These are phyloP conservation scores for Eremothecium gossypii DNA, from an alignment of 1,139 yeast species.

Conservation along the genomic window DNA sequence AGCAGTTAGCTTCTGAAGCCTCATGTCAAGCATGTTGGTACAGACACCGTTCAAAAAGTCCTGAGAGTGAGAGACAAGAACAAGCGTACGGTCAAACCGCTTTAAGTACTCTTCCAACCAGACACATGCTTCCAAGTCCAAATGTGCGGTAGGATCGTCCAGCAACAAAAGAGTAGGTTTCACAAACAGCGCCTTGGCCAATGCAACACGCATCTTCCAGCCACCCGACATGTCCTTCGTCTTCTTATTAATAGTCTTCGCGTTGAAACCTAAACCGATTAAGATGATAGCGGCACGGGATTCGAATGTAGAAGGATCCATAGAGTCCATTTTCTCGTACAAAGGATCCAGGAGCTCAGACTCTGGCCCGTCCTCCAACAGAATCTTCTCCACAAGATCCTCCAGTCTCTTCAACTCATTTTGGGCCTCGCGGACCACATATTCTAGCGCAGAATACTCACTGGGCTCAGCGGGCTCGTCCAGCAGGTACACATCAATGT, in stretches of 20 bases:
- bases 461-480: conserved; percentile 97
- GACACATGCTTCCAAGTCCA: conserved; percentile 98
- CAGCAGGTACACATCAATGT: conserved; percentile 80
- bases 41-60: conserved; percentile 99
- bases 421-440: conserved; percentile 96
- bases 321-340: conserved; percentile 88
- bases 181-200: conserved; percentile 71
- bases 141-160: conserved; percentile 99
- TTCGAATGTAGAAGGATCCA: conserved; percentile 96
- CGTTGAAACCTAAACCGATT: conserved; percentile 94
- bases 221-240: conserved; percentile 99
- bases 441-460: conserved; percentile 85
- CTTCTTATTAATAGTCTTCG: conserved; percentile 72
- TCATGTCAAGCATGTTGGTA: conserved; percentile 96
- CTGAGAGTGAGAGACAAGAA: conserved; percentile 94
- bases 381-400: conserved; percentile 80
- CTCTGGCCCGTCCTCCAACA: conserved; percentile 92
- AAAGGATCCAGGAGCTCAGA: conserved; percentile 74
- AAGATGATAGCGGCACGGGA: conserved; percentile 91
- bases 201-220: conserved; percentile 75
- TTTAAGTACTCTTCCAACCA: conserved; percentile 98
- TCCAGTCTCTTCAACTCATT: conserved; percentile 84
- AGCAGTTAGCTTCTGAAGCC: conserved; percentile 53
- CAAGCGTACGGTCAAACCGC: conserved; percentile 86
- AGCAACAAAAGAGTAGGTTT: conserved; percentile 77